A percentile compares a stretch with the other conserved stretches of the same genome.
These are phyloP conservation scores for Coniochaeta sp. DNA, from an alignment of 2,329 filamentous ascomycete genomes.

Conservation along the genomic window DNA sequence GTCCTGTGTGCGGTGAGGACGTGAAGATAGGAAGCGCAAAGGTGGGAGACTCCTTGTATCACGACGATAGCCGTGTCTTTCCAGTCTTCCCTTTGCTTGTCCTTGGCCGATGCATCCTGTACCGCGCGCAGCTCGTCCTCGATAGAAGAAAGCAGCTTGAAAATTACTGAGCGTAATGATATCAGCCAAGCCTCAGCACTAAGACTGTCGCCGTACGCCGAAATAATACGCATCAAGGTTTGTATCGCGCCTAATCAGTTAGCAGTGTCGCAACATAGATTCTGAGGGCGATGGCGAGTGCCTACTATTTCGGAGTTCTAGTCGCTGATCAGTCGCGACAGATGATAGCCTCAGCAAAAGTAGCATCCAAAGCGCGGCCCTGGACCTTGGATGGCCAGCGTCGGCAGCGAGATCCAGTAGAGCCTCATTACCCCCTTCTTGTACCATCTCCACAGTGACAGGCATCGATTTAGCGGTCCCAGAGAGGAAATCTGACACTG, in stretches of 20 bases:
- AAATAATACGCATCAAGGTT: constrained; percentile 83
- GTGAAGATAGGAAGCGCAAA: constrained; percentile 71
- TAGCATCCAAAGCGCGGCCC: constrained; percentile 71
- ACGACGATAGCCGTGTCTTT: constrained; percentile 69
- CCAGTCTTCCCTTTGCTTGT: constrained; percentile 50
- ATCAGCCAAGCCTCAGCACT: constrained; percentile 74
- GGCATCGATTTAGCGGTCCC: constrained; percentile 49
- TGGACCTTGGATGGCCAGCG: constrained; percentile 51
- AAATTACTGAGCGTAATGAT: constrained; percentile 73
- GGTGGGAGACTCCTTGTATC: constrained; percentile 61
- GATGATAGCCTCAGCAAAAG: constrained; percentile 63
- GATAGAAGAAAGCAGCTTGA: constrained; percentile 68
- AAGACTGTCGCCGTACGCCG: constrained; percentile 79
- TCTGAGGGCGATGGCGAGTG: neutral
- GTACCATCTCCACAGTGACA: constrained; percentile 49
- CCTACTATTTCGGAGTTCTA: constrained; percentile 70
- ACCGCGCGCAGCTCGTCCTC: constrained; percentile 43
- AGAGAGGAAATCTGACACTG: constrained; percentile 80
- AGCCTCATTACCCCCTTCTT: constrained; percentile 46
- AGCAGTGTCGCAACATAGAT: constrained; percentile 21
- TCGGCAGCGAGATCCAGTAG: constrained; percentile 51
- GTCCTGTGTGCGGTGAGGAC: constrained; percentile 57
- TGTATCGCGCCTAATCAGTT: constrained; percentile 62
- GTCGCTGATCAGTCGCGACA: constrained; percentile 62
- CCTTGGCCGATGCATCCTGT: constrained; percentile 26